Base-by-base conservation (phyloP, 306 rosid genomes). In the Trifolium repens region DNA sequence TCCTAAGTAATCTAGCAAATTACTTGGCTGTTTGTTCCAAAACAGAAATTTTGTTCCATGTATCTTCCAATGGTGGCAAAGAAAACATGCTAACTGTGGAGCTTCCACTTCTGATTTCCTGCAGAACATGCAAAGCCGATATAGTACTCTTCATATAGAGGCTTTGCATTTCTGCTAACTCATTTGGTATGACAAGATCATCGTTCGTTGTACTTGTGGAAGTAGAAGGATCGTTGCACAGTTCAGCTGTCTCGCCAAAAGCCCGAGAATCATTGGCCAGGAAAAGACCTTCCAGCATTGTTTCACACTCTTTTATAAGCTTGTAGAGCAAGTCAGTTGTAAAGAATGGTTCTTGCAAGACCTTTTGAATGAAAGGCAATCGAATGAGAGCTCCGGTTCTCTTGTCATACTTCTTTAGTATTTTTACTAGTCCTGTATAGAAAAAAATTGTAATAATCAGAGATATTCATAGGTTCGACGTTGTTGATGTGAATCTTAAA, bases 311-410 rank as follows among this genome's bases (percentile, higher is more conserved):
- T 83, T 93, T 91, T 70, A 93, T 91, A 39, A 93, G 96, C 88
- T 93, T 93, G 85, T 85, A 88, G 72, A 93, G 90, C 84, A 91
- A 77, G 80, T 93, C 98, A 8, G 91, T 91, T 69, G 96, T 91
- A 72, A 89, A 91, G 91, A 93, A 93, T 63, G 98, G 97, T 80
- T 93, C 91, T 37, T 85, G 96, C 82, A 93, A 66, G 43, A 93
- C 98, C 88, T 85, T 93, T 78, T 89, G 96, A 70, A 93, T 93
- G 82, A 91, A 93, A 63, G 97, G 96, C 84, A 93, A 74, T 46
- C 98, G 98, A 75, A 89, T 91, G 40, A 93, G 93, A 32, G 97
- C 97, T n/a, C 98, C 98, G 1, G 98, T 93, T 84, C 98, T 83
- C 83, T 93, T 91, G 81, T 93, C 98, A 75, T 93, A 91, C 86